Evolutionary conservation across 139 green algal species (phyloP), one percentile per base, ranked within the genome.

Genomic region (Tetratostichococcus sp.): DNA sequence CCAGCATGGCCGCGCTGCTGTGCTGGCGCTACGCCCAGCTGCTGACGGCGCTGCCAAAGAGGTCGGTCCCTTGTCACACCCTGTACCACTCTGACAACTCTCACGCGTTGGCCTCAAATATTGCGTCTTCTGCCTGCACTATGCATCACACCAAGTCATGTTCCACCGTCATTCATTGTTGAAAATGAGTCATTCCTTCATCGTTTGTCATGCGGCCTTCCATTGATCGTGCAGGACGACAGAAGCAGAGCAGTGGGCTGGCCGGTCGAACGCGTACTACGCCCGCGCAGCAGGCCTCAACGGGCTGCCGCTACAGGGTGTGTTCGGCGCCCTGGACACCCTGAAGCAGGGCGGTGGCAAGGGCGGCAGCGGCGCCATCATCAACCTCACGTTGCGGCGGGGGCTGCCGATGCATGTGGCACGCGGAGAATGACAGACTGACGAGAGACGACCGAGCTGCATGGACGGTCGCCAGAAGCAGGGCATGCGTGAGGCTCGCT

Each of bases 1-100:
- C 83, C 32, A 87, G 68, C 35, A 30, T 89, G 5, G 79, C 31
- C 16, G 86, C 91, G 25, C 35, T 89, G 79, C 67, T 88, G 30
- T 74, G 77, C 25, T 96, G 91, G 91, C 86, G 86, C 1, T 90
- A 87, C 43, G 77, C 79, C 33, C 91, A 95, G 83, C 82, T 96
- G 79, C 83, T 96, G 57, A 87, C 79, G 5, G 87, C 79, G 34
- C 62, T 95, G 78, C 90, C 90, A 0, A 86, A 85, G n/a, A 77
- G 91, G 50, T 62, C 2, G 17, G 50, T n/a, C n/a, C n/a, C n/a
- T n/a, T n/a, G n/a, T n/a, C n/a, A n/a, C n/a, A n/a, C n/a, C n/a
- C n/a, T n/a, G n/a, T n/a, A n/a, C n/a, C n/a, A n/a, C n/a, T n/a
- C n/a, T n/a, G n/a, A n/a, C n/a, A n/a, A n/a, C n/a, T n/a, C n/a